phyloP scores from a whole-genome alignment of 2,329 filamentous ascomycete genomes.

The Fusarium sp. region DNA sequence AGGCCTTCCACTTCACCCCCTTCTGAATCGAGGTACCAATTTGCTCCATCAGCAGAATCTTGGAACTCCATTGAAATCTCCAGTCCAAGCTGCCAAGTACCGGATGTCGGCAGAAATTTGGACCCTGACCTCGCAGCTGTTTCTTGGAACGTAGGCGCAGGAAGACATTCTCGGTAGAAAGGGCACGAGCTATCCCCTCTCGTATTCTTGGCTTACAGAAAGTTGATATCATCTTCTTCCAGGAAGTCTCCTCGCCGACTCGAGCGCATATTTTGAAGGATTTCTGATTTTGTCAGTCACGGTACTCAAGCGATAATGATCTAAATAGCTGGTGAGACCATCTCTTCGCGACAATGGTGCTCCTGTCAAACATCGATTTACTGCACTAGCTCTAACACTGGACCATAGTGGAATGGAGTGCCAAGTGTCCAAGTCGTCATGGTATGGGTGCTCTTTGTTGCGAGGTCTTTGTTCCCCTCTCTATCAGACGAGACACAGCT shows the following conservation, averaged over 20 bases:
- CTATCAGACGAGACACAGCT: conserved; percentile 13
- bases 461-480: conserved; percentile 47
- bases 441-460: conserved; percentile 53
- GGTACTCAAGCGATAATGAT: conserved; percentile 51
- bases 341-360: conserved; percentile 47
- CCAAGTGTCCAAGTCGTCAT: conserved; percentile 50
- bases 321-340: conserved; percentile 36
- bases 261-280: conserved; percentile 44
- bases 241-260: conserved; percentile 36
- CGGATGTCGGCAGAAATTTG: conserved; percentile 38
- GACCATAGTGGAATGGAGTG: conserved; percentile 51
- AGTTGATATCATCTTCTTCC: conserved; percentile 19
- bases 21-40: conserved; percentile 9
- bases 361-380: conserved; percentile 50
- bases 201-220: conserved; percentile 26
- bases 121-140: conserved; percentile 38
- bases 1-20: neutral
- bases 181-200: conserved; percentile 49
- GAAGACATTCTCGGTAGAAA: conserved; percentile 20
- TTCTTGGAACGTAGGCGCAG: conserved; percentile 53
- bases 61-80: conserved; percentile 19
- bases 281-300: conserved; percentile 46
- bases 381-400: conserved; percentile 33
- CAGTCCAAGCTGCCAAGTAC: conserved; percentile 24
- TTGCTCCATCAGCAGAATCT: conserved; percentile 17